These are phyloP conservation scores for Yamagishiella unicocca DNA, from an alignment of 139 green algal species.

Conservation along the genomic window DNA sequence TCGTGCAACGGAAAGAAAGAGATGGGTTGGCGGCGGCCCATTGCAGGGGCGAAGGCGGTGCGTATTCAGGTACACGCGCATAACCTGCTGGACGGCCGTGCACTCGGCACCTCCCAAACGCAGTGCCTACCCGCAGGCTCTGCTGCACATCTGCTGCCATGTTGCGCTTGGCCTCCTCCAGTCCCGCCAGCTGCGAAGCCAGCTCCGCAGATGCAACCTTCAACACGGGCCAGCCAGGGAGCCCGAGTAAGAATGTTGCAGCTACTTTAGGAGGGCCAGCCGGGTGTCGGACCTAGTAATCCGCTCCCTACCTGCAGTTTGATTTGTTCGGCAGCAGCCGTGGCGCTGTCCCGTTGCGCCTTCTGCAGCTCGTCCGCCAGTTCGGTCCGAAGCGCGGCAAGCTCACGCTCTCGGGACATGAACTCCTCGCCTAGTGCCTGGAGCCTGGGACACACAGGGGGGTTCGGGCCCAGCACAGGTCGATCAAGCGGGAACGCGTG, in stretches of 20 bases:
- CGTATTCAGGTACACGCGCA: too few relatives aligned
- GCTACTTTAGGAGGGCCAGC: too few relatives aligned
- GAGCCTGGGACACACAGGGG: constrained; percentile 33
- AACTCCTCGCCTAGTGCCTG: constrained; percentile 35
- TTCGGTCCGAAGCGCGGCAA: background rate
- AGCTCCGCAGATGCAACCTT: background rate
- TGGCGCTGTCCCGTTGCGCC: background rate
- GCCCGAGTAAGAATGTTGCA: too few relatives aligned
- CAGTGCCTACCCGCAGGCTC: constrained; percentile 25
- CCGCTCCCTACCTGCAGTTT: constrained; percentile 21
- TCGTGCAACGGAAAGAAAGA: too few relatives aligned
- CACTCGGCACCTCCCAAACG: too few relatives aligned
- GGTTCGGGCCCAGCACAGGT: too few relatives aligned
- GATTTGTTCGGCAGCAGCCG: background rate
- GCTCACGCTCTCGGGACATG: constrained; percentile 5
- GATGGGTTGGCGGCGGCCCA: too few relatives aligned
- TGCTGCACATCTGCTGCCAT: constrained; percentile 27
- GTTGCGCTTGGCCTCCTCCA: constrained; percentile 28
- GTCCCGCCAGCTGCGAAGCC: constrained; percentile 1
- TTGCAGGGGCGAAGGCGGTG: too few relatives aligned
- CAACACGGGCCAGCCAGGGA: too few relatives aligned
- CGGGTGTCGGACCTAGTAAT: too few relatives aligned
- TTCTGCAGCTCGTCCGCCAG: background rate
- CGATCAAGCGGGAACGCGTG: too few relatives aligned
- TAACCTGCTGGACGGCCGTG: too few relatives aligned